Evolutionary conservation across 768 basidiomycete genomes (phyloP).

Genomic region (Boletus fagicola): DNA sequence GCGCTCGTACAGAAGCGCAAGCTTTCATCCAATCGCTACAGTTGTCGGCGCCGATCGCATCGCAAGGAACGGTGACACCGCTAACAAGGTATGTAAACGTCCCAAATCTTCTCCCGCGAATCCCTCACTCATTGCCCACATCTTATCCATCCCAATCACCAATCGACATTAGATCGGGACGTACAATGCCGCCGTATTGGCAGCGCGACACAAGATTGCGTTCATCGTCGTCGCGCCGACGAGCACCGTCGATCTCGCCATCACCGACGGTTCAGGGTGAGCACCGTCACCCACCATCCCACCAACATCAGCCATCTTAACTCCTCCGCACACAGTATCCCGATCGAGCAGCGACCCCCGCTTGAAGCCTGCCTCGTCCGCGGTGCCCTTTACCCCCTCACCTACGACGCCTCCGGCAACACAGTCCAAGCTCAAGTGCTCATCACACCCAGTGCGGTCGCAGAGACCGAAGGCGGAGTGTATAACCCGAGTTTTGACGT

Average conservation of each 20-base stretch:
- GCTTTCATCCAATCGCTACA: constrained; percentile 23
- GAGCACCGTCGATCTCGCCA: constrained; percentile 85
- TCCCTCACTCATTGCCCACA: not conserved
- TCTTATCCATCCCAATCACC: not conserved
- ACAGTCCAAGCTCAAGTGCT: constrained; percentile 75
- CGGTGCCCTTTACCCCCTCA: constrained; percentile 67
- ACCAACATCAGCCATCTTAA: not conserved
- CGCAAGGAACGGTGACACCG: constrained; percentile 92
- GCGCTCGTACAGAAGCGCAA: not conserved
- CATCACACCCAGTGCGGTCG: constrained; percentile 69
- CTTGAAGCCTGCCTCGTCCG: constrained; percentile 88
- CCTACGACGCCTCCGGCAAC: constrained; percentile 38
- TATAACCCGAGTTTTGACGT: constrained; percentile 98
- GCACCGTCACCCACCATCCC: not conserved
- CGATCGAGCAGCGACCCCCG: constrained; percentile 88
- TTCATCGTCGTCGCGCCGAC: constrained; percentile 94
- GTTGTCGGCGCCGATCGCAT: constrained; percentile 89
- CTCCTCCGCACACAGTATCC: constrained; percentile 49
- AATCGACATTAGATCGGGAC: constrained; percentile 65
- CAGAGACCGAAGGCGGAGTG: constrained; percentile 33
- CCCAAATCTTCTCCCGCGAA: not conserved
- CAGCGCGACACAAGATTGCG: constrained; percentile 81
- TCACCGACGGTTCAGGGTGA: constrained; percentile 64
- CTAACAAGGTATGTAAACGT: constrained; percentile 79
- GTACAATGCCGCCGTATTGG: constrained; percentile 93